phyloP scores from a whole-genome alignment of 2,329 filamentous ascomycete species.

The Trichoderma afroharzianum region DNA sequence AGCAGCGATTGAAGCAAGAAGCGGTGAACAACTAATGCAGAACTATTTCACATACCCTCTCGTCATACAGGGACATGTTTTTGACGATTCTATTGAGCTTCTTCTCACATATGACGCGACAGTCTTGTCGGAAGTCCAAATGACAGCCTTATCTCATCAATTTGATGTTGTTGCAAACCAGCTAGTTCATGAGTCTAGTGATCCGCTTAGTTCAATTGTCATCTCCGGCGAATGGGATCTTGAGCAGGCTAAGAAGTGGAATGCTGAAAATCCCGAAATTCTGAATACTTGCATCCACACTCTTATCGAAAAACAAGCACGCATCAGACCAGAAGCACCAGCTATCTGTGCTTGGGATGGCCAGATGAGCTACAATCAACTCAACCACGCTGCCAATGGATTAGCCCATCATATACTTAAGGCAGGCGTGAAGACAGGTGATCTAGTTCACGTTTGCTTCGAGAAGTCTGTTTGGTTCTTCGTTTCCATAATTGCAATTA shows the following conservation, averaged over 20 bases:
- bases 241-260: constrained; percentile 2
- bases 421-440: constrained; percentile 23
- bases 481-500: constrained; percentile 26
- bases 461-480: constrained; percentile 24
- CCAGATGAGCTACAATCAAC: constrained; percentile 20
- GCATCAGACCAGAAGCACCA: background rate
- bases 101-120: constrained; percentile 7
- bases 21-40: constrained; percentile 5
- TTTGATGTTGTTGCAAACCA: constrained; percentile 4
- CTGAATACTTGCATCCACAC: constrained; percentile 9
- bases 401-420: background rate
- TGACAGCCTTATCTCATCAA: constrained; percentile 10
- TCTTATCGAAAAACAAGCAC: constrained; percentile 2
- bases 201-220: background rate
- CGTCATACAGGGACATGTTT: constrained; percentile 11
- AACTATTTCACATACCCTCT: constrained; percentile 16
- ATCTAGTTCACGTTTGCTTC: constrained; percentile 20
- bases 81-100: background rate
- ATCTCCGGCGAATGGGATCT: constrained; percentile 13
- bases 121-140: background rate
- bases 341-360: constrained; percentile 24
- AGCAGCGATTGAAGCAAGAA: background rate
- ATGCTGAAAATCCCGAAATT: constrained; percentile 3
- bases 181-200: background rate
- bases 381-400: constrained; percentile 14